Percentiles rank a stretch among this genome's conserved stretches.
Evolutionary conservation across 1,284 basidiomycete genomes (phyloP).

Genomic region (Irpex sp.): DNA sequence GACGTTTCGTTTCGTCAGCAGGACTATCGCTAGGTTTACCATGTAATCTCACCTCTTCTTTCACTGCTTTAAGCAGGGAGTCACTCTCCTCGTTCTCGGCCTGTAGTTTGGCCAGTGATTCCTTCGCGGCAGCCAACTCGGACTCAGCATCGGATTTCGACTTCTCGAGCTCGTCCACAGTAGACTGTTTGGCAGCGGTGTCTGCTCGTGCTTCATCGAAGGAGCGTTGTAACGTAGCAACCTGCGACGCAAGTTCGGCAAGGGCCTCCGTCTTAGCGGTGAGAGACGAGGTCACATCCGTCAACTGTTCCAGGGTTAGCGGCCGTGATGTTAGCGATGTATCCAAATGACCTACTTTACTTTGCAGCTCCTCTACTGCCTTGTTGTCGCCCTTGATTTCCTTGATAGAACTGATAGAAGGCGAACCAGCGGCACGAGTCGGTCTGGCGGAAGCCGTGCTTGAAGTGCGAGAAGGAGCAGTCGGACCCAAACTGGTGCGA

Average conservation of each 20-base stretch:
- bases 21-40: background rate
- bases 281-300: conserved; percentile 50
- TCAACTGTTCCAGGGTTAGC: conserved; percentile 42
- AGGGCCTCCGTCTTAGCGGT: conserved; percentile 47
- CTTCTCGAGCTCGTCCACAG: conserved; percentile 43
- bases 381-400: conserved; percentile 64
- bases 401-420: conserved; percentile 66
- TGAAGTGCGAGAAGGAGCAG: conserved; percentile 20
- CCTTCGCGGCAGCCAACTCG: conserved; percentile 42
- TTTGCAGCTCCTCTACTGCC: conserved; percentile 52
- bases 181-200: conserved; percentile 40
- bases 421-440: conserved; percentile 38
- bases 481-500: conserved; percentile 23
- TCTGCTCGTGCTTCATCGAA: conserved; percentile 48
- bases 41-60: conserved; percentile 44
- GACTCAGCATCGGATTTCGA: conserved; percentile 46
- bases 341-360: conserved; percentile 42
- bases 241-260: conserved; percentile 46
- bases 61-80: conserved; percentile 36
- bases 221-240: conserved; percentile 46
- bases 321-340: conserved; percentile 10
- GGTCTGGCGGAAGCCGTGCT: conserved; percentile 30
- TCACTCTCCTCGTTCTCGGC: conserved; percentile 36
- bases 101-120: conserved; percentile 39
- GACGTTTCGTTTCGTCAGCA: conserved; percentile 4